Evolutionary conservation across 2,329 filamentous ascomycete species (phyloP).

Genomic region (Pezizomycotina sp.): DNA sequence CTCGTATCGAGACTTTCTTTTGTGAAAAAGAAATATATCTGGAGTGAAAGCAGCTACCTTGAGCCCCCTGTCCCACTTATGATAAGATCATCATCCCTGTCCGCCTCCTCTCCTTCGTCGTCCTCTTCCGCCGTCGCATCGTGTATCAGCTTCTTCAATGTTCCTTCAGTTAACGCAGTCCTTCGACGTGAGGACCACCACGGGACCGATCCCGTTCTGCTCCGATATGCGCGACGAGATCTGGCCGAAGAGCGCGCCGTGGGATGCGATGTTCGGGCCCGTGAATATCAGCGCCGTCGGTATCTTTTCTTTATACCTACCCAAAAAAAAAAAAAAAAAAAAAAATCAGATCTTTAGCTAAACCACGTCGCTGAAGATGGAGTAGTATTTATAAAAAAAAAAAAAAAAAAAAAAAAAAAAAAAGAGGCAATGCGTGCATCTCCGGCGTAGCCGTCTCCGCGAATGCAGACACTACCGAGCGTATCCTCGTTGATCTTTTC

Average conservation of each 20-base stretch:
- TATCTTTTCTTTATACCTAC: constrained; percentile 34
- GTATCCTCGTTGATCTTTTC: too few relatives aligned
- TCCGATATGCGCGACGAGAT: constrained; percentile 34
- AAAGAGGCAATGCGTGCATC: not conserved
- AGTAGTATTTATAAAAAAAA: too few relatives aligned
- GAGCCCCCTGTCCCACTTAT: constrained; percentile 29
- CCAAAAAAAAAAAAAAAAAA: too few relatives aligned
- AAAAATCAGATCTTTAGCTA: too few relatives aligned
- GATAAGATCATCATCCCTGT: constrained; percentile 29
- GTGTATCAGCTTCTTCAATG: constrained; percentile 56
- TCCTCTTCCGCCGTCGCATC: constrained; percentile 48
- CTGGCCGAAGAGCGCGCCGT: constrained; percentile 57
- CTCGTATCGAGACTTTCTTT: constrained; percentile 4
- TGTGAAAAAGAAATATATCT: constrained; percentile 8
- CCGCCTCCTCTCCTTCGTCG: too few relatives aligned
- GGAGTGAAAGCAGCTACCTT: constrained; percentile 32
- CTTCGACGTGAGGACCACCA: constrained; percentile 51
- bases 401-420: not conserved
- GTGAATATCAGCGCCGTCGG: constrained; percentile 58
- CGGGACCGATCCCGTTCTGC: constrained; percentile 40
- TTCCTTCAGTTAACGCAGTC: constrained; percentile 61
- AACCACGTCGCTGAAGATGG: too few relatives aligned
- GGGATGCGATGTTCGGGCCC: constrained; percentile 61
- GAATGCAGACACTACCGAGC: too few relatives aligned
- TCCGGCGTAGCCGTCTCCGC: too few relatives aligned